Conservation (phyloP, 805 yeast species). For the Cyberlindnera subsufficiens region DNA sequence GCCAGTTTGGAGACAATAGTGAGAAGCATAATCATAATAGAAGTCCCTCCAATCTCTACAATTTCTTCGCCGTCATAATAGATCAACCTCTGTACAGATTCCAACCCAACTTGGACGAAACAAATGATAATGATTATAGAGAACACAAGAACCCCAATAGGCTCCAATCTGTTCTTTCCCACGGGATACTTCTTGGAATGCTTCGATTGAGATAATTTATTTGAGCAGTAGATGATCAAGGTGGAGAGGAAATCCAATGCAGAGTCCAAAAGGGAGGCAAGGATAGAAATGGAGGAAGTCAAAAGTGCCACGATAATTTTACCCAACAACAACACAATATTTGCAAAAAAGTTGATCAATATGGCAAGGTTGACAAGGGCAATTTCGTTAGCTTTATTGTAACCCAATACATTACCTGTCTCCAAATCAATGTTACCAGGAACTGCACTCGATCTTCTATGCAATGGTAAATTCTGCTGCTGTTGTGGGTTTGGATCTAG, state of each 20-base stretch:
- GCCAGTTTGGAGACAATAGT: slow-evolving; percentile 56
- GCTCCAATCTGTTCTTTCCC: slow-evolving; percentile 69
- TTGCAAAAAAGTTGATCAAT: slow-evolving; percentile 54
- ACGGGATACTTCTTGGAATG: slow-evolving; percentile 58
- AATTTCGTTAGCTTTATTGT: slow-evolving; percentile 36
- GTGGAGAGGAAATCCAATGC: slow-evolving; percentile 70
- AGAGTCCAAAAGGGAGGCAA: slow-evolving; percentile 78
- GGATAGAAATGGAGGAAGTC: slow-evolving; percentile 66
- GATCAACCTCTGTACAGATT: slow-evolving; percentile 47
- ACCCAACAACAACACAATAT: slow-evolving; percentile 52
- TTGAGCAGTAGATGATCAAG: slow-evolving; percentile 59
- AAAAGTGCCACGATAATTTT: slow-evolving; percentile 54
- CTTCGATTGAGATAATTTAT: slow-evolving; percentile 39
- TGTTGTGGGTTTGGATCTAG: background rate
- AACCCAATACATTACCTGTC: slow-evolving; percentile 49
- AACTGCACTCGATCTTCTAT: slow-evolving; percentile 31
- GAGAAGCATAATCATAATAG: slow-evolving; percentile 52
- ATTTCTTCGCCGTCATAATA: slow-evolving; percentile 29
- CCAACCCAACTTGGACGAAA: slow-evolving; percentile 66
- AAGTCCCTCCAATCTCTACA: slow-evolving; percentile 43
- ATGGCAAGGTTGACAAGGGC: slow-evolving; percentile 53
- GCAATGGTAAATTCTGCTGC: background rate
- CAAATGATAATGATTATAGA: slow-evolving; percentile 67
- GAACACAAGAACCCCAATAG: slow-evolving; percentile 71
- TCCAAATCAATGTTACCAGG: slow-evolving; percentile 61